Base-by-base conservation (phyloP, 345 rosid species). In the Durio zibethinus region DNA sequence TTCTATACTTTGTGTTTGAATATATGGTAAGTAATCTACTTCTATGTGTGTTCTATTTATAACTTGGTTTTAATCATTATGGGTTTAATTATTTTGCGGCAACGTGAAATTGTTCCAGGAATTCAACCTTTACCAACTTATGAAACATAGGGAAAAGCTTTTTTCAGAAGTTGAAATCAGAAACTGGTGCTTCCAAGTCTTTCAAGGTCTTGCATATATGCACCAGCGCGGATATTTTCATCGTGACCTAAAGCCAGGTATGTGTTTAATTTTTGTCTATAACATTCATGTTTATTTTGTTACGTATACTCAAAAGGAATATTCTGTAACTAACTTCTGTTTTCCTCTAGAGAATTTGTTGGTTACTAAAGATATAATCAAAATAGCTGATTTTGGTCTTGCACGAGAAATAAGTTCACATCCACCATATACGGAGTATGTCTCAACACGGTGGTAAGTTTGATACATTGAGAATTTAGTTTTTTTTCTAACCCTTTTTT, bases 231-330 rank as follows among this genome's bases (percentile, higher is more conserved):
- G 99, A 75, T 93, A 93, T 80, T 96, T 96, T 74, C 99, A 96
- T 81, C 98, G 99, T 64, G 99, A 96, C 82, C 93, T 96, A 69
- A 96, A 96, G 88, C 99, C 99, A 80, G 99, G 99, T 95, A 88
- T 75, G 73, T 33, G 5, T 76, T 38, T 36, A 14, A 23, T 10
- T 43, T 8, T 59, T 42, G 4, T 18, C 29, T 48, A 33, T 15
- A 1, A 9, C 20, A 12, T n/a, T 36, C 21, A 18, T 43, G 40
- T 18, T 52, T 54, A 43, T 18, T 74, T n/a, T 74, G 36, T 42
- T 59, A 60, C 18, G 4, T 45, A 5, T 20, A 48, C 57, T 50
- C 31, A 33, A 33, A 33, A 16, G 36, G 36, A 47, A 16, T 35
- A 4, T 23, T 76, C 10, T 12, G 50, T n/a, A 54, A 56, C 57